These are phyloP conservation scores for Boletus eberwhitei DNA, from an alignment of 768 basidiomycete genomes.

Conservation along the genomic window DNA sequence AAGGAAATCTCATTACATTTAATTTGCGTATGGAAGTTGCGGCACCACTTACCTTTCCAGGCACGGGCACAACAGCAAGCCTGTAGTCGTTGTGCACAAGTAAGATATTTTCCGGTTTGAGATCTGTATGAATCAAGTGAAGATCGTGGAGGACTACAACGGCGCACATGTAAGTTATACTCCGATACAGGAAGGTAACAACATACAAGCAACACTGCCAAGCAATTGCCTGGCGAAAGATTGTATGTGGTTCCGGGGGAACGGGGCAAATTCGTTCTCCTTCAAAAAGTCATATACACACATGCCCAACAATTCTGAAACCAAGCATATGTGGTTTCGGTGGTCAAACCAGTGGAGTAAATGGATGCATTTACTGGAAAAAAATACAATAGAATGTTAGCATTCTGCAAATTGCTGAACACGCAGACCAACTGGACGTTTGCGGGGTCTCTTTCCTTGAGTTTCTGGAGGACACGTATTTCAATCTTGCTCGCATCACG, in stretches of 20 bases:
- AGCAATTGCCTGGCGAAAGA: slow-evolving; percentile 90
- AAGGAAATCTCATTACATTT: slow-evolving; percentile 12
- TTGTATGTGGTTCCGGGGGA: slow-evolving; percentile 95
- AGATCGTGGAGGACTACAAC: slow-evolving; percentile 82
- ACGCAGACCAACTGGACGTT: slow-evolving; percentile 74
- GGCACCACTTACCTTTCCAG: slow-evolving; percentile 55
- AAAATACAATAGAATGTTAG: slow-evolving; percentile 12
- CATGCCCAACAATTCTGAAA: slow-evolving; percentile 93
- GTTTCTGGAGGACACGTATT: slow-evolving; percentile 88
- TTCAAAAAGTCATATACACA: slow-evolving; percentile 99
- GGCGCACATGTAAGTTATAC: slow-evolving; percentile 3
- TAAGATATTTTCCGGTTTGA: slow-evolving; percentile 98
- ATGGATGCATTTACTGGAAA: slow-evolving; percentile 92
- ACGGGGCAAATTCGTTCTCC: slow-evolving; percentile 95
- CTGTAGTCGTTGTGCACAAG: slow-evolving; percentile 83
- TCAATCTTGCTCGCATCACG: slow-evolving; percentile 99
- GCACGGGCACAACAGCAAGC: slow-evolving; percentile 53
- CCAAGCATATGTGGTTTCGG: slow-evolving; percentile 95
- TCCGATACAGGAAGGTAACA: not conserved
- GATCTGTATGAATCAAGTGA: slow-evolving; percentile 92
- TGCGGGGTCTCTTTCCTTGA: slow-evolving; percentile 82
- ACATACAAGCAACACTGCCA: slow-evolving; percentile 90
- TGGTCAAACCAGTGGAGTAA: slow-evolving; percentile 93
- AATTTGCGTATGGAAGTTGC: not conserved
- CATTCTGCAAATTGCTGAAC: slow-evolving; percentile 12